Base-by-base conservation (phyloP, 495 filamentous ascomycete species). In the Friedmanniomyces simplex region DNA sequence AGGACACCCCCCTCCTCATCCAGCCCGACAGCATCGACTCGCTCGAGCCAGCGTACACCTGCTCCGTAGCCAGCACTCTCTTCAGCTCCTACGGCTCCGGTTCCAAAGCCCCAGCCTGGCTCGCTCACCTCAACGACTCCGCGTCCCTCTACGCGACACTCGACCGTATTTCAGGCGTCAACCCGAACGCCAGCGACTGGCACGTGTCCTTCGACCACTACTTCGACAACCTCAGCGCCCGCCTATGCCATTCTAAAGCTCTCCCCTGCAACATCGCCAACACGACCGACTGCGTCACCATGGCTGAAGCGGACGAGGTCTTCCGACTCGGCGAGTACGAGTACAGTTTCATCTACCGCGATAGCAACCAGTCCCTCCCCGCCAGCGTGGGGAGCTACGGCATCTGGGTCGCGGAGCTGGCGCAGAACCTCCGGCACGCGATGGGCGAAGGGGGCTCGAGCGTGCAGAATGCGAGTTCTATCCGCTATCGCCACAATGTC, bases 271-370 rank as follows among this genome's bases (percentile, higher is more conserved):
- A 76, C 16, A 62, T 74, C 14, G 67, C 64, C 28, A 71, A 79
- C 54, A 63, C 71, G 7, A 71, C 64, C 6, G 71, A 69, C 13
- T 88, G 85, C 68, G 67, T 87, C 13, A 78, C 78, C 14, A 75
- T 76, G 59, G 64, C 68, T 0, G 67, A 75, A 34, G 81, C 81
- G 1, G 70, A 86, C 56, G 65, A 73, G 30, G 85, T 85, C 14
- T 87, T 85, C 69, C 76, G 85, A 6, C 67, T 86, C 16, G 84
- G 83, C 4, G 73, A 86, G 41, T 87, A 80, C 69, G 85, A 87
- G 68, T 87, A 88, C 71, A 77, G 74, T 43, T 81, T 80, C 64
- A 74, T 85, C 52, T 86, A 84, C 68, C 81, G 85, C 54, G 81
- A 81, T 57, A 71, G 76, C 18, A 68, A 73, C 1, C 52, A 67